phyloP scores from a whole-genome alignment of 345 rosid genomes.

The Citrus trifoliata region DNA sequence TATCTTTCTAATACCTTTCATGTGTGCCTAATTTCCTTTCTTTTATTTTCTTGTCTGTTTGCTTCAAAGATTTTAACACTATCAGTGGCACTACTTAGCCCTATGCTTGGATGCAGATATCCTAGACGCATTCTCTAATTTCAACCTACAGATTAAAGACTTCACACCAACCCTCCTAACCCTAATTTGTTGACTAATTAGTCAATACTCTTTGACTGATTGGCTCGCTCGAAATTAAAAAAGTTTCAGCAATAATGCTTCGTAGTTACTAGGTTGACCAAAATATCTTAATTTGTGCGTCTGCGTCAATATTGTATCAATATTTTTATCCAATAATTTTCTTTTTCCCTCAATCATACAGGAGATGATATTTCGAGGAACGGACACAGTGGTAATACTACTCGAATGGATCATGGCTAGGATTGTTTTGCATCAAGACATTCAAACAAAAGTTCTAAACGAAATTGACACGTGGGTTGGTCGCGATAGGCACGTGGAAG shows the following conservation, averaged over 20 bases:
- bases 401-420: slow-evolving; percentile 75
- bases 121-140: slow-evolving; percentile 3
- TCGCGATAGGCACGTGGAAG: slow-evolving; percentile 29
- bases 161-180: neutral
- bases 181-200: neutral
- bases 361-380: slow-evolving; percentile 75
- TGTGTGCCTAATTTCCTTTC: neutral
- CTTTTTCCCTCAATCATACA: neutral
- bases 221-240: neutral
- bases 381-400: slow-evolving; percentile 66
- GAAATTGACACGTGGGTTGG: slow-evolving; percentile 43
- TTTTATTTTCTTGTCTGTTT: neutral
- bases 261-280: neutral
- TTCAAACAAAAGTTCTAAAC: slow-evolving; percentile 44
- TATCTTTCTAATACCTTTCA: neutral
- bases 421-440: slow-evolving; percentile 53
- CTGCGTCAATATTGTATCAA: neutral
- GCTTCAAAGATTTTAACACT: neutral
- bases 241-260: neutral
- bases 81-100: neutral
- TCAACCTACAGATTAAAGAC: neutral
- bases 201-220: neutral
- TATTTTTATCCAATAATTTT: no score
- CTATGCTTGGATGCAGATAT: neutral
- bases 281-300: neutral